These are phyloP conservation scores for Solanum corneliomulleri DNA, from an alignment of 257 asterid species.

Conservation along the genomic window DNA sequence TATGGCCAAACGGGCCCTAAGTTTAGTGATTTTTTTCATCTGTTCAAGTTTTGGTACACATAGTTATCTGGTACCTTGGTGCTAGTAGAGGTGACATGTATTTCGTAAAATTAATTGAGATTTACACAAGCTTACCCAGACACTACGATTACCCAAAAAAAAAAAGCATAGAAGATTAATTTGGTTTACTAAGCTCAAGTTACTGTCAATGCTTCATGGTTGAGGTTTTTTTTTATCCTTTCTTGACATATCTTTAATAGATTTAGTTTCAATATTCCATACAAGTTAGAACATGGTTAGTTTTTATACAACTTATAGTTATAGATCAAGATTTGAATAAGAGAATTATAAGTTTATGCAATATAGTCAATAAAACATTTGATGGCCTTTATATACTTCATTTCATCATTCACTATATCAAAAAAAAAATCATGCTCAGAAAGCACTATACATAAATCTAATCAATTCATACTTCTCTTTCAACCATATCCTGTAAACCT, in stretches of 20 bases:
- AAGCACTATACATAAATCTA: neutral
- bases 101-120: neutral
- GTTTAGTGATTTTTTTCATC: neutral
- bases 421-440: neutral
- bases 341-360: neutral
- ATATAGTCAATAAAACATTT: neutral
- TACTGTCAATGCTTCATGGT: too few species aligned
- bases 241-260: neutral
- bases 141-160: neutral
- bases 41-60: neutral
- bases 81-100: too few species aligned
- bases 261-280: too few species aligned
- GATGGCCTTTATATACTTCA: neutral
- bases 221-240: neutral
- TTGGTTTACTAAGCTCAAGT: too few species aligned
- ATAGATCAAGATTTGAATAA: neutral
- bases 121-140: too few species aligned
- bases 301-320: neutral
- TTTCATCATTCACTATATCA: neutral
- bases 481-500: neutral
- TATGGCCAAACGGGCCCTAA: too few species aligned
- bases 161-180: too few species aligned
- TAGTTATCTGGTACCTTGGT: neutral
- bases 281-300: neutral
- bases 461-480: neutral